These are phyloP conservation scores for Eimeria zaria DNA, from an alignment of 169 alveolate genomes.

Conservation along the genomic window DNA sequence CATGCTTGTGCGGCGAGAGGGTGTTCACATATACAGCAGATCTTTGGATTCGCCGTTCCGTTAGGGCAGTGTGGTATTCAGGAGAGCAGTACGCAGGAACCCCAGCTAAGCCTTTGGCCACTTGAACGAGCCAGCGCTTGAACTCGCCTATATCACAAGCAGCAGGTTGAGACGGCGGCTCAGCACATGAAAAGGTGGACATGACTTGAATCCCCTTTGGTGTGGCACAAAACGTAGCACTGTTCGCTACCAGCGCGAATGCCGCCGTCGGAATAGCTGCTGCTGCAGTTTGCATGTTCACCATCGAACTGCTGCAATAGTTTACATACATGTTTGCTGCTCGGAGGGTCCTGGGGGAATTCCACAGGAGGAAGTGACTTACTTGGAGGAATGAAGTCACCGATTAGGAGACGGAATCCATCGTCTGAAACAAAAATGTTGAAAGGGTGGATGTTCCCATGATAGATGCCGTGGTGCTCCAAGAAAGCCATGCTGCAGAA, in stretches of 20 bases:
- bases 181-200: neutral
- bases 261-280: neutral
- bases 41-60: slow-evolving; percentile 63
- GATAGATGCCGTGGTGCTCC: slow-evolving; percentile 76
- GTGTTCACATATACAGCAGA: slow-evolving; percentile 43
- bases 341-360: neutral
- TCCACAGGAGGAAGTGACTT: neutral
- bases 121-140: slow-evolving; percentile 82
- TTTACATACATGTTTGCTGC: no score
- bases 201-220: neutral
- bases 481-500: slow-evolving; percentile 78
- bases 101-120: slow-evolving; percentile 74
- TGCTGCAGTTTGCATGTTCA: neutral
- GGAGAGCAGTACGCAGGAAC: slow-evolving; percentile 81
- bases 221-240: neutral
- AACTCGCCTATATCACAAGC: slow-evolving; percentile 64
- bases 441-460: slow-evolving; percentile 83
- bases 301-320: neutral
- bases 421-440: slow-evolving; percentile 84
- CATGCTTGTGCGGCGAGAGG: slow-evolving; percentile 79
- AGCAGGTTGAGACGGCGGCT: neutral
- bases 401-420: slow-evolving; percentile 82
- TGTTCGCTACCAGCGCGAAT: neutral
- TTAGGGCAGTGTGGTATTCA: slow-evolving; percentile 71
- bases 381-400: slow-evolving; percentile 81